These are phyloP conservation scores for Mycena citricolor DNA, from an alignment of 1,284 basidiomycete genomes.

Conservation along the genomic window DNA sequence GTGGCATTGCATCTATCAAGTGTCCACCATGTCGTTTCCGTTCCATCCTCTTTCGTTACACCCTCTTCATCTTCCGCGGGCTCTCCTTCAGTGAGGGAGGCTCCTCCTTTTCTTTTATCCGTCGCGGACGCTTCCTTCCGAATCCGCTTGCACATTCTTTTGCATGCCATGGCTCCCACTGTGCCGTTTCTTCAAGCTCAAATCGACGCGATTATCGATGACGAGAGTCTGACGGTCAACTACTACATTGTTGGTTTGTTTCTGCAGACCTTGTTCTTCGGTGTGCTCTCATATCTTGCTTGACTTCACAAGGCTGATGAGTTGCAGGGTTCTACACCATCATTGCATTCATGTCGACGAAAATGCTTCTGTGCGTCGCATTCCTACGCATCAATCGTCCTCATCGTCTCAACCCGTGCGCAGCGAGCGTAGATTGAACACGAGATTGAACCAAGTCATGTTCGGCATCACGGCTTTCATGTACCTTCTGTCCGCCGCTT, in stretches of 20 bases:
- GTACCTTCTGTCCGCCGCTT: conserved; percentile 10
- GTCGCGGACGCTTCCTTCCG: too few relatives aligned
- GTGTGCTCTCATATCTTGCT: conserved; percentile 1
- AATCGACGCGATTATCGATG: too few relatives aligned
- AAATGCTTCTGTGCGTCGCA: conserved; percentile 11
- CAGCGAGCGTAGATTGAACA: conserved; percentile 10
- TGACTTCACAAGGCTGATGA: background rate
- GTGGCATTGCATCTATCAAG: too few relatives aligned
- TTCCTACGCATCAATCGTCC: background rate
- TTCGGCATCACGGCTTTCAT: conserved; percentile 3
- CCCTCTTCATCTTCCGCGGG: too few relatives aligned
- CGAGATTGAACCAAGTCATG: conserved; percentile 1
- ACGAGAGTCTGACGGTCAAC: too few relatives aligned
- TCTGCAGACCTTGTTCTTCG: conserved; percentile 17
- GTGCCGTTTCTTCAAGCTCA: too few relatives aligned
- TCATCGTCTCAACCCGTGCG: background rate
- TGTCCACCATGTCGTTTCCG: too few relatives aligned
- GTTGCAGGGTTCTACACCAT: conserved; percentile 12
- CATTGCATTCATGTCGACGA: conserved; percentile 12
- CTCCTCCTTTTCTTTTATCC: too few relatives aligned
- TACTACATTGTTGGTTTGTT: conserved; percentile 13
- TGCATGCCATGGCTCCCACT: too few relatives aligned
- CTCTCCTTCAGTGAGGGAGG: too few relatives aligned
- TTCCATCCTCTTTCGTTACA: too few relatives aligned
- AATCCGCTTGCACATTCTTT: too few relatives aligned